These are phyloP conservation scores for Cichorium intybus DNA, from an alignment of 140 eudicot species.

Conservation along the genomic window DNA sequence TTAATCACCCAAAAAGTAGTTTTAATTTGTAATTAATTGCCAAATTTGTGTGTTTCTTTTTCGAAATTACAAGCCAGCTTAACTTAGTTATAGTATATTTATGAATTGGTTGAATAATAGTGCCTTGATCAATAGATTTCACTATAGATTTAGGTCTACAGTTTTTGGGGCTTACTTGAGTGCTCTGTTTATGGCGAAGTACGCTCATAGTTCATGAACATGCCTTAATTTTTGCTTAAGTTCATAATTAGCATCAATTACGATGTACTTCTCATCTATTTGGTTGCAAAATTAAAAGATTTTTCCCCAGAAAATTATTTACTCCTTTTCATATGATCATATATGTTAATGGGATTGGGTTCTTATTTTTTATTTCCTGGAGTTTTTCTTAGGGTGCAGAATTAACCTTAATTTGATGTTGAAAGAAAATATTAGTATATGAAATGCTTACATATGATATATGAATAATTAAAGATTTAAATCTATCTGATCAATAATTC, in stretches of 20 bases:
- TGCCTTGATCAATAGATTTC: neutral
- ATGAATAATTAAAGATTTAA: conserved; percentile 1
- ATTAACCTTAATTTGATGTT: conserved; percentile 5
- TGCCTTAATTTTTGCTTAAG: neutral
- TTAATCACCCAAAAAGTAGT: conserved; percentile 8
- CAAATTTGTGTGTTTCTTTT: neutral
- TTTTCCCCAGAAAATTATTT: neutral
- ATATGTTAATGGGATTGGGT: neutral
- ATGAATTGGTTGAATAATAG: neutral
- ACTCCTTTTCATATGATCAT: neutral
- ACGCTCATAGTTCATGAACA: neutral
- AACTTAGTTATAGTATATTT: neutral
- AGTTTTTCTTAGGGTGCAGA: neutral
- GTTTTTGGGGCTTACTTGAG: conserved; percentile 1
- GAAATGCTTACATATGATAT: conserved; percentile 5
- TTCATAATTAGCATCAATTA: neutral
- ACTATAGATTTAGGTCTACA: neutral
- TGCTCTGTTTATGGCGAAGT: neutral
- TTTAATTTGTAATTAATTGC: neutral
- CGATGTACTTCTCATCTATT: neutral
- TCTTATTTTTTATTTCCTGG: neutral
- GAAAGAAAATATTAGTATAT: neutral
- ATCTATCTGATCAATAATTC: neutral
- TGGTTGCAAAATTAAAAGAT: conserved; percentile 7
- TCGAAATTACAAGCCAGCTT: neutral